These are phyloP conservation scores for Knufia fluminis DNA, from an alignment of 2,329 filamentous ascomycete genomes.

Conservation along the genomic window DNA sequence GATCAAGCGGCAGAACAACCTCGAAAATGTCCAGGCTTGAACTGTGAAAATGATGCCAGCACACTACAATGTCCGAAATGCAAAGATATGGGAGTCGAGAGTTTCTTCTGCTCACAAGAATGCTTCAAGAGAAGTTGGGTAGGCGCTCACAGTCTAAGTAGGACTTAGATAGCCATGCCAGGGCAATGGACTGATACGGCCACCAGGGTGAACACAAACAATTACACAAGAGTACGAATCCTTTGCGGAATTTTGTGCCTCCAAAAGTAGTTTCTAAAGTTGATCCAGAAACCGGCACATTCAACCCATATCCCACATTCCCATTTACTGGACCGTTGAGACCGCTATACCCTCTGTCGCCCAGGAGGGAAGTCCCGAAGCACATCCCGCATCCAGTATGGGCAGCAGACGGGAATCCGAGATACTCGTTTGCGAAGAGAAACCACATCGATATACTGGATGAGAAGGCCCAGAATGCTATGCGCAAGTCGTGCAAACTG, in stretches of 20 bases:
- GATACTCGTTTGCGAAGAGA: conserved; percentile 56
- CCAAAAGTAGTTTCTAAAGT: conserved; percentile 83
- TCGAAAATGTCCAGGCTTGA: conserved; percentile 60
- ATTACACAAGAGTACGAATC: conserved; percentile 70
- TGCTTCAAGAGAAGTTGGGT: conserved; percentile 99
- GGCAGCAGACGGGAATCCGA: conserved; percentile 69
- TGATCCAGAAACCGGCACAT: conserved; percentile 79
- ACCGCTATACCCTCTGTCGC: conserved; percentile 78
- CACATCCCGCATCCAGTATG: conserved; percentile 81
- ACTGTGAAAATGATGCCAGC: conserved; percentile 80
- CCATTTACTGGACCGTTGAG: conserved; percentile 71
- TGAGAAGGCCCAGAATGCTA: conserved; percentile 69
- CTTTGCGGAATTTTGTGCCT: conserved; percentile 63
- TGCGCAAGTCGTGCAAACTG: conserved; percentile 84
- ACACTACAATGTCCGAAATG: conserved; percentile 90
- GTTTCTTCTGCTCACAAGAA: conserved; percentile 95
- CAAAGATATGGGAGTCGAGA: conserved; percentile 79
- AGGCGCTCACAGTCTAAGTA: conserved; percentile 31
- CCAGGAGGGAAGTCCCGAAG: conserved; percentile 62
- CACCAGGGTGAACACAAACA: conserved; percentile 69
- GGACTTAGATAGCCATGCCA: conserved; percentile 10
- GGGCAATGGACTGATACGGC: conserved; percentile 11
- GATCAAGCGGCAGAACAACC: conserved; percentile 26
- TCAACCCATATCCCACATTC: conserved; percentile 87
- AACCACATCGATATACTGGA: conserved; percentile 79